Conservation (phyloP, 176 grass and related monocot species). For the Musa acuminata region DNA sequence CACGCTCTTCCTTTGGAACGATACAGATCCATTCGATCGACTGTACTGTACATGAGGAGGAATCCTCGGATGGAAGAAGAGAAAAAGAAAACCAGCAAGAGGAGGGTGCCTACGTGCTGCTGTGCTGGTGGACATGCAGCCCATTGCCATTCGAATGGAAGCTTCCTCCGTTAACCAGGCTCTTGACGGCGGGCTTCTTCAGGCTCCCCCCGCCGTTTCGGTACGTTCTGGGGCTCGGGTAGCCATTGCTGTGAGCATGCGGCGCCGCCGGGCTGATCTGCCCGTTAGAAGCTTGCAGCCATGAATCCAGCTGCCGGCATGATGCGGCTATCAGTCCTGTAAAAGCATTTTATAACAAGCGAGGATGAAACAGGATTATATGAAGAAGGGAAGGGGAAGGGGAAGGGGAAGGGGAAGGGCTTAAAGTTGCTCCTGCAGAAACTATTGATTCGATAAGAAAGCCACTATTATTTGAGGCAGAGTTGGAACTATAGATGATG, state of each 20-base stretch:
- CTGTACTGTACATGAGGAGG: too few relatives aligned
- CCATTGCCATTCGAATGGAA: constrained; percentile 56
- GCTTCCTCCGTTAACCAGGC: constrained; percentile 43
- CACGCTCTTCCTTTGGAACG: too few relatives aligned
- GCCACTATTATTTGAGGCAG: too few relatives aligned
- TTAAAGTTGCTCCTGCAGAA: too few relatives aligned
- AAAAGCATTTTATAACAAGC: background rate
- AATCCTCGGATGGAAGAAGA: too few relatives aligned
- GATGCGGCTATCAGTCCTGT: constrained; percentile 77
- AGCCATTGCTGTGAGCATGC: constrained; percentile 13
- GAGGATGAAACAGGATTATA: background rate
- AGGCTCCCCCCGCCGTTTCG: constrained; percentile 49
- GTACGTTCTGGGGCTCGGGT: constrained; percentile 17
- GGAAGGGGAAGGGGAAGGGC: too few relatives aligned
- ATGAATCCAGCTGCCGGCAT: constrained; percentile 42
- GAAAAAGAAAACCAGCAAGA: too few relatives aligned
- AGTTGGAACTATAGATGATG: background rate
- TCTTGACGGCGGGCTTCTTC: constrained; percentile 41
- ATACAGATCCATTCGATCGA: too few relatives aligned
- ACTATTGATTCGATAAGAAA: too few relatives aligned
- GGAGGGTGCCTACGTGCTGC: too few relatives aligned
- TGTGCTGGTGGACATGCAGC: constrained; percentile 47
- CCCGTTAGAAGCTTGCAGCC: constrained; percentile 28
- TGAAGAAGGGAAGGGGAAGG: too few relatives aligned
- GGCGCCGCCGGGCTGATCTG: background rate